Percentiles rank a stretch among this genome's conserved stretches.
phyloP scores from a whole-genome alignment of 2,329 filamentous ascomycete species.

The Fusarium foetens region DNA sequence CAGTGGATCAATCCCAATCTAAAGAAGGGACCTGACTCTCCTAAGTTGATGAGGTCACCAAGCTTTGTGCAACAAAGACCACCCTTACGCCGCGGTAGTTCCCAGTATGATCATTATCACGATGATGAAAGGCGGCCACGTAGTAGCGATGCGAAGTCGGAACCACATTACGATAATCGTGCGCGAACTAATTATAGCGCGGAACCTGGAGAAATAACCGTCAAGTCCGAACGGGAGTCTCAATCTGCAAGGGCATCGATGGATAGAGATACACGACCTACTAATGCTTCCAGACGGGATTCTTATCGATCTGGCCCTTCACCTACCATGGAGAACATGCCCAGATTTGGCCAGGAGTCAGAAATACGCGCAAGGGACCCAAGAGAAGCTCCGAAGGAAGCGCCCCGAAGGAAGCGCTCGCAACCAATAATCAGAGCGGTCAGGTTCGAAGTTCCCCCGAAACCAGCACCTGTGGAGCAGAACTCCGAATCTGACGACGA shows the following conservation, averaged over 20 bases:
- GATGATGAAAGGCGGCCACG: slow-evolving; percentile 58
- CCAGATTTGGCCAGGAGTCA: slow-evolving; percentile 23
- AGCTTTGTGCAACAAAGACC: slow-evolving; percentile 59
- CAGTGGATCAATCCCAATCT: slow-evolving; percentile 68
- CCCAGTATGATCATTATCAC: slow-evolving; percentile 52
- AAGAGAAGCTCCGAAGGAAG: slow-evolving; percentile 24
- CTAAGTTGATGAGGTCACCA: slow-evolving; percentile 61
- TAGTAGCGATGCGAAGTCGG: slow-evolving; percentile 64
- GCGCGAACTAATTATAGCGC: slow-evolving; percentile 55
- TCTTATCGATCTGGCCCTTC: slow-evolving; percentile 35
- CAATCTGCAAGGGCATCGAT: slow-evolving; percentile 46
- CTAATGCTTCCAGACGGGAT: slow-evolving; percentile 29
- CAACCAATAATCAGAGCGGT: slow-evolving; percentile 48
- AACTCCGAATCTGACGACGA: slow-evolving; percentile 65
- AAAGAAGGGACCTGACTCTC: slow-evolving; percentile 63
- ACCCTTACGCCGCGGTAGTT: slow-evolving; percentile 51
- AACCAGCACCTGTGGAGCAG: slow-evolving; percentile 47
- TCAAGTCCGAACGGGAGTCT: slow-evolving; percentile 54
- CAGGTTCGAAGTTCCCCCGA: slow-evolving; percentile 55
- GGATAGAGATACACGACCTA: slow-evolving; percentile 37
- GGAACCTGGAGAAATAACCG: slow-evolving; percentile 59
- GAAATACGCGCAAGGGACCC: slow-evolving; percentile 22
- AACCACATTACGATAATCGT: slow-evolving; percentile 52
- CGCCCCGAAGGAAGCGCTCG: slow-evolving; percentile 41
- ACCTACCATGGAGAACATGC: slow-evolving; percentile 37